These are phyloP conservation scores for Glutinoglossum americanum DNA, from an alignment of 495 filamentous ascomycete species.

Conservation along the genomic window DNA sequence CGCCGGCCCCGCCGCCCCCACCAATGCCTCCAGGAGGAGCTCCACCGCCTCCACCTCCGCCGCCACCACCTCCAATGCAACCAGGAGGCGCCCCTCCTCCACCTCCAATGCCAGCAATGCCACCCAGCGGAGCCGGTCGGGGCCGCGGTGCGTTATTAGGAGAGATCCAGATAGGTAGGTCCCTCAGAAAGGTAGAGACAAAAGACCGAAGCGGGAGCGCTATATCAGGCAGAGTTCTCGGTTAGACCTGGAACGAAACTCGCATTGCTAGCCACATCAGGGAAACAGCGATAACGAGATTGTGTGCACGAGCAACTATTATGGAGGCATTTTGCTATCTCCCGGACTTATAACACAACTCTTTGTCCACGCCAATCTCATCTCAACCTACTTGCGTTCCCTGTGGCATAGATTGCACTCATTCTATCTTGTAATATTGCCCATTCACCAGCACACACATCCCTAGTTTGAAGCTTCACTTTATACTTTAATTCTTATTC, in stretches of 20 bases:
- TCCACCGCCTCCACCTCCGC: slow-evolving; percentile 26
- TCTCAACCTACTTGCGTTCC: neutral
- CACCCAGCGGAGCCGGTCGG: slow-evolving; percentile 17
- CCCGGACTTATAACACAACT: neutral
- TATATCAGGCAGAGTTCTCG: slow-evolving; percentile 49
- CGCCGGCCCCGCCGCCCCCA: slow-evolving; percentile 20
- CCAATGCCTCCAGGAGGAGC: slow-evolving; percentile 20
- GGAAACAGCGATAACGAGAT: neutral
- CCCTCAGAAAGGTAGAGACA: slow-evolving; percentile 62
- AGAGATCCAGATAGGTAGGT: slow-evolving; percentile 58
- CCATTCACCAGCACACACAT: no score
- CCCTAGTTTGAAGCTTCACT: no score
- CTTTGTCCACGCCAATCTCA: neutral
- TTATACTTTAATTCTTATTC: neutral
- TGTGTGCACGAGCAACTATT: neutral
- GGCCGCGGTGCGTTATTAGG: slow-evolving; percentile 44
- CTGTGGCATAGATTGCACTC: neutral
- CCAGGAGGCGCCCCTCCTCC: slow-evolving; percentile 20
- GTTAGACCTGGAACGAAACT: neutral
- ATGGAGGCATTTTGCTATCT: neutral
- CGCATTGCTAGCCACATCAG: neutral
- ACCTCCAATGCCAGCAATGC: slow-evolving; percentile 19
- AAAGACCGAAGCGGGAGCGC: slow-evolving; percentile 57
- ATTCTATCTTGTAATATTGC: neutral
- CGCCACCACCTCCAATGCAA: slow-evolving; percentile 25